These are phyloP conservation scores for Oryza coarctata DNA, from an alignment of 176 grass and related monocot species.

Conservation along the genomic window DNA sequence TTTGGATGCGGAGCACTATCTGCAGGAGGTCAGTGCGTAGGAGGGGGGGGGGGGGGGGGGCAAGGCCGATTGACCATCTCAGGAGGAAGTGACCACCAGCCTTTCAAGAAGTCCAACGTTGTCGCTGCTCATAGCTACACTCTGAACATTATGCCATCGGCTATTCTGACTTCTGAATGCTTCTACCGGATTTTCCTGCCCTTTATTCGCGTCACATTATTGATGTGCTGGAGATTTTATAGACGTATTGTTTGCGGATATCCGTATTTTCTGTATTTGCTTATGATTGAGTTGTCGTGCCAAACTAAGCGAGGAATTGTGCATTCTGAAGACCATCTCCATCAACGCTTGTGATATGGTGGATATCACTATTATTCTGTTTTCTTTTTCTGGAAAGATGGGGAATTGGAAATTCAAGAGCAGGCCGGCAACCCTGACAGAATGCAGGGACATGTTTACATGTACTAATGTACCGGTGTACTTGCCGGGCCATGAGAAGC, in stretches of 20 bases:
- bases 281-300: not conserved
- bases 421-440: too few relatives aligned
- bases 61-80: constrained; percentile 62
- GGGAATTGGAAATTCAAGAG: too few relatives aligned
- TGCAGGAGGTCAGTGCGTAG: constrained; percentile 73
- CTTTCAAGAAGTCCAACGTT: not conserved
- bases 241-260: not conserved
- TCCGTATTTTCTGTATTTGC: not conserved
- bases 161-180: not conserved
- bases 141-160: constrained; percentile 21
- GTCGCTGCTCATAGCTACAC: constrained; percentile 34
- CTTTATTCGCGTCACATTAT: not conserved
- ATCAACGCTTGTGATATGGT: not conserved
- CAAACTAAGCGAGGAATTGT: not conserved
- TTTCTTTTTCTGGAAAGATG: not conserved
- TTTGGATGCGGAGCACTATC: constrained; percentile 90
- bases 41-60: too few relatives aligned
- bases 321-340: not conserved
- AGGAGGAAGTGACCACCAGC: constrained; percentile 1
- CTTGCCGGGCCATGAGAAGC: too few relatives aligned
- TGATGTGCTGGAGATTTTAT: not conserved
- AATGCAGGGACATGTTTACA: too few relatives aligned
- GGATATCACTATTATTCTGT: not conserved
- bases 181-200: not conserved
- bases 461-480: too few relatives aligned